Evolutionary conservation across 2,329 filamentous ascomycete genomes (phyloP), one percentile per base, ranked within the genome.

Genomic region (Aureobasidium subglaciale): DNA sequence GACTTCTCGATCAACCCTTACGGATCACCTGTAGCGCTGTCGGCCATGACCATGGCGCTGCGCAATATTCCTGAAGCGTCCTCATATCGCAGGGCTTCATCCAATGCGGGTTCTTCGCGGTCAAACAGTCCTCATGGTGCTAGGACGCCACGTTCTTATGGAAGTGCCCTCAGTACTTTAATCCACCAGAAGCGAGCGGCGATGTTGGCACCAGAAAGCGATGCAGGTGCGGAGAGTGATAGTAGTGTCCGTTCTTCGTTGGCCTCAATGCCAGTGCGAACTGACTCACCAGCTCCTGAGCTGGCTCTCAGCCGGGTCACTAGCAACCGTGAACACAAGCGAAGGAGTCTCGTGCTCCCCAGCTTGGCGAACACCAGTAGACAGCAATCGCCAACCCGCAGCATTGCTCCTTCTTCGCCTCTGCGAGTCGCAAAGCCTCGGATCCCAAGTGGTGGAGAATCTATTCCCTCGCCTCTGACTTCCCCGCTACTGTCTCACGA

Each of bases 41-140:
- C 78, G n/a, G 73, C 80, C 4, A 77, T 84, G 68, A 77, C 78
- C 2, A 73, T 78, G 63, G 79, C 80, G 41, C 69, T 84, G 56
- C 76, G 80, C 15, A 79, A 78, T 56, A 71, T 75, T 11, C 78
- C 79, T 43, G 70, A 73, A 46, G 32, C 18, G n/a, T 40, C 48
- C 3, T 70, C 74, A 78, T 20, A 67, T 24, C 73, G 77, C 22
- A 74, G 77, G 58, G 70, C 75, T 18, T 85, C 85, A 52, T 83
- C 87, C 58, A 73, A 85, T 59, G 75, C 87, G 22, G 83, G 83
- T 25, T 95, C 90, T 2, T 92, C 88, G 1, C 81, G 88, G 60
- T 95, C 93, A 3, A 93, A 83, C 67, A 99, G 93, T 67, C 93
- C 93, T 0, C 85, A 85, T 68, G 91, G 95, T 70, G 93, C 90